Evolutionary conservation across 345 rosid genomes (phyloP).

Genomic region (Eutrema heterophyllum): DNA sequence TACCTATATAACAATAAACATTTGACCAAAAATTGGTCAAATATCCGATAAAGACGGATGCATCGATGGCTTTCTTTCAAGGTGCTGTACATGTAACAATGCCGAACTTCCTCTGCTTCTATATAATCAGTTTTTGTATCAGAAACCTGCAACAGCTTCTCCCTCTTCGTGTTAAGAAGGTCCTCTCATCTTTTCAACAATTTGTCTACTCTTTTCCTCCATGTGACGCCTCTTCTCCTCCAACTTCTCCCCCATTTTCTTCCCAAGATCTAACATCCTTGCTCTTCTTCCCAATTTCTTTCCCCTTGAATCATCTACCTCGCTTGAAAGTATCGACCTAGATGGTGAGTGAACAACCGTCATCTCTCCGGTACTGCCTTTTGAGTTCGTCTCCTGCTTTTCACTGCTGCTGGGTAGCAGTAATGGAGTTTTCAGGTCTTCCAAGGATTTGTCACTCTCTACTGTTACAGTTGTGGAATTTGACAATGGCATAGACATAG

Average conservation of each 20-base stretch:
- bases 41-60: not conserved
- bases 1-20: slow-evolving; percentile 2
- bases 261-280: slow-evolving; percentile 73
- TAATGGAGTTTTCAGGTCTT: slow-evolving; percentile 55
- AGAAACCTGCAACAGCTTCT: slow-evolving; percentile 1
- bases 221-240: slow-evolving; percentile 88
- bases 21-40: not conserved
- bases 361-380: slow-evolving; percentile 22
- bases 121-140: not conserved
- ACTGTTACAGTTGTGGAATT: slow-evolving; percentile 25
- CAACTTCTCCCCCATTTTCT: slow-evolving; percentile 89
- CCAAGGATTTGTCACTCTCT: slow-evolving; percentile 34
- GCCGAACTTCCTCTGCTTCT: not conserved
- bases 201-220: slow-evolving; percentile 69
- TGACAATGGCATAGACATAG: slow-evolving; percentile 6
- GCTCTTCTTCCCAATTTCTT: slow-evolving; percentile 69
- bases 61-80: slow-evolving; percentile 2
- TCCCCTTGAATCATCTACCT: slow-evolving; percentile 53
- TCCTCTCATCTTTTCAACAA: slow-evolving; percentile 87
- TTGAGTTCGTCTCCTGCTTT: slow-evolving; percentile 31
- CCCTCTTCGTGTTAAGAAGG: slow-evolving; percentile 18
- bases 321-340: slow-evolving; percentile 24
- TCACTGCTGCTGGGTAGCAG: slow-evolving; percentile 32
- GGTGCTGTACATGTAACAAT: slow-evolving; percentile 21
- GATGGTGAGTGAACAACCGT: slow-evolving; percentile 27